phyloP scores from a whole-genome alignment of 2,329 filamentous ascomycete species.

The Monilinia laxa region DNA sequence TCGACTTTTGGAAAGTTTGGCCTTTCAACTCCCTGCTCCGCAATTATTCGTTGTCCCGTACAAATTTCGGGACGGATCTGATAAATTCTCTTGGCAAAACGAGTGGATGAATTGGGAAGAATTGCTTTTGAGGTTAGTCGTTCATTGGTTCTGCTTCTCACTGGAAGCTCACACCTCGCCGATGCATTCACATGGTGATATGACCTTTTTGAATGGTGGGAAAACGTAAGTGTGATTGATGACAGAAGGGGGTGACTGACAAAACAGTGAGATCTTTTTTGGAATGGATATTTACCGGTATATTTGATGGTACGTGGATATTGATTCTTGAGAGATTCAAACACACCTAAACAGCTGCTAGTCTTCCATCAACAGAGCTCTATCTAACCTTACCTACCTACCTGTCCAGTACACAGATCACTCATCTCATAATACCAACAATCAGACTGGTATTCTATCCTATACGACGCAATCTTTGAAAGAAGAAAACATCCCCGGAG shows the following conservation, averaged over 20 bases:
- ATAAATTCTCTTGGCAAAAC: slow-evolving; percentile 23
- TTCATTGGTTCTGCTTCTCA: neutral
- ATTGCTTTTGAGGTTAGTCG: neutral
- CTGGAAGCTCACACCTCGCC: neutral
- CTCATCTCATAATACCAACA: neutral
- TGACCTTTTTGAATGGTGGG: neutral
- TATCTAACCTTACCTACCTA: no score
- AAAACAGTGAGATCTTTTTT: neutral
- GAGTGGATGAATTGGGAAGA: neutral
- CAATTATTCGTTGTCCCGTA: slow-evolving; percentile 5
- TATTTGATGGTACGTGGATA: neutral
- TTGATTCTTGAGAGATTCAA: neutral
- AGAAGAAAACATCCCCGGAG: neutral
- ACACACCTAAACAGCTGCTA: neutral
- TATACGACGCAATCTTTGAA: neutral
- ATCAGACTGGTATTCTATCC: neutral
- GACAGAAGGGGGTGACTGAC: neutral
- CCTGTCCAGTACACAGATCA: neutral
- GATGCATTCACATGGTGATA: neutral
- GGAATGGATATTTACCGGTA: neutral
- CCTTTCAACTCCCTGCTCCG: slow-evolving; percentile 6
- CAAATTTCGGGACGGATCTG: slow-evolving; percentile 22
- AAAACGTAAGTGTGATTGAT: neutral
- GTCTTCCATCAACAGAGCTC: neutral
- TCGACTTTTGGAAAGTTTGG: neutral